A percentile compares a stretch with the other conserved stretches of the same genome.
Evolutionary conservation across 345 rosid species (phyloP).

Genomic region (Salix suchowensis): DNA sequence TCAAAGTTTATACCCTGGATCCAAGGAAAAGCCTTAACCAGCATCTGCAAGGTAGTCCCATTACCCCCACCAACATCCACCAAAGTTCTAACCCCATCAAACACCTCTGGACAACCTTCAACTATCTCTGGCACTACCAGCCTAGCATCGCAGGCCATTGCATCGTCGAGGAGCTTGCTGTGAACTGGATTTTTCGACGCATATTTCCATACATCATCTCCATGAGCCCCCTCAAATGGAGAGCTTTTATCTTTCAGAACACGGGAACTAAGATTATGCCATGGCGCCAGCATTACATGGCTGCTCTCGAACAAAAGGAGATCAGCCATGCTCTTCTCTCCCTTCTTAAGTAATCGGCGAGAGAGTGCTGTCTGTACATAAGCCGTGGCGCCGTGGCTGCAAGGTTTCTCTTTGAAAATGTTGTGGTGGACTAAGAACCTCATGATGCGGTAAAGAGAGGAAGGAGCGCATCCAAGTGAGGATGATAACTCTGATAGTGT

Average conservation of each 20-base stretch:
- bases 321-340: slow-evolving; percentile 41
- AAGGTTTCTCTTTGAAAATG: slow-evolving; percentile 39
- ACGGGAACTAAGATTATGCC: slow-evolving; percentile 47
- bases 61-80: slow-evolving; percentile 76
- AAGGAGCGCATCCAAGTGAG: slow-evolving; percentile 39
- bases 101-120: slow-evolving; percentile 39
- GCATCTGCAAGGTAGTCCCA: slow-evolving; percentile 47
- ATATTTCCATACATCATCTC: slow-evolving; percentile 47
- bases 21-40: slow-evolving; percentile 58
- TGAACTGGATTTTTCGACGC: slow-evolving; percentile 33
- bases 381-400: slow-evolving; percentile 15
- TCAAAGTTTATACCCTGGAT: slow-evolving; percentile 64
- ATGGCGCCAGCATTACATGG: slow-evolving; percentile 51
- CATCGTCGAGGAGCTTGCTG: slow-evolving; percentile 45
- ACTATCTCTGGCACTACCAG: slow-evolving; percentile 31
- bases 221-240: slow-evolving; percentile 50
- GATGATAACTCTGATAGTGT: slow-evolving; percentile 50
- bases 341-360: slow-evolving; percentile 39
- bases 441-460: slow-evolving; percentile 57
- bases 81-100: slow-evolving; percentile 47
- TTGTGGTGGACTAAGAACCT: slow-evolving; percentile 51
- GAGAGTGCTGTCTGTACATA: slow-evolving; percentile 57
- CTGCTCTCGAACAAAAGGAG: slow-evolving; percentile 40
- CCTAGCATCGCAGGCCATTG: slow-evolving; percentile 62
- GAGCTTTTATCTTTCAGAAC: slow-evolving; percentile 17